These are phyloP conservation scores for Metschnikowia shivogae DNA, from an alignment of 805 yeast species.

Conservation along the genomic window DNA sequence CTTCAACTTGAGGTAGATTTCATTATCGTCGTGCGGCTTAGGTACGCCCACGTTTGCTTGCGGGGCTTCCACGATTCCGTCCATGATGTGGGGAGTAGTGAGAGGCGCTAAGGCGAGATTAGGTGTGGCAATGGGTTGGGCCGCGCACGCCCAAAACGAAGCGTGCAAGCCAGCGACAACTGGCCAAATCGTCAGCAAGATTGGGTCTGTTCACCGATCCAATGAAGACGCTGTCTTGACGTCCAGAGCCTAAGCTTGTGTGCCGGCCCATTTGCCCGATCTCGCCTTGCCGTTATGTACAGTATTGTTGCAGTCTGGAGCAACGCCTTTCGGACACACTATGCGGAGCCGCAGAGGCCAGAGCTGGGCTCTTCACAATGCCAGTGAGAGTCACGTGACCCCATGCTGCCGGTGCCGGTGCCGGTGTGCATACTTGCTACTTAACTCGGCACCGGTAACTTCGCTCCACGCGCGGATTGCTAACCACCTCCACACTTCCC, in stretches of 20 bases:
- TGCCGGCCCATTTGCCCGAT: too few relatives aligned
- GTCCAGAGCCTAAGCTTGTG: too few relatives aligned
- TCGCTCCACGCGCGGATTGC: neutral
- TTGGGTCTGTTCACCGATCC: too few relatives aligned
- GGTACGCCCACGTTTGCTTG: conserved; percentile 3
- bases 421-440: neutral
- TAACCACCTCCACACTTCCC: neutral
- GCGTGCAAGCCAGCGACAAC: too few relatives aligned
- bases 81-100: neutral
- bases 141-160: conserved; percentile 5
- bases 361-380: too few relatives aligned
- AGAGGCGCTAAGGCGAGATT: conserved; percentile 1
- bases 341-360: too few relatives aligned
- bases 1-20: conserved; percentile 80
- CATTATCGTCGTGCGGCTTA: conserved; percentile 40
- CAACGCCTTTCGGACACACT: too few relatives aligned
- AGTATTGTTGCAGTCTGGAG: too few relatives aligned
- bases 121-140: conserved; percentile 7
- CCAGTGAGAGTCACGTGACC: neutral
- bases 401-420: neutral
- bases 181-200: too few relatives aligned
- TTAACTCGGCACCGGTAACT: conserved; percentile 1
- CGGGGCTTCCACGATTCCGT: conserved; percentile 27
- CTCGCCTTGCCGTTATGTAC: too few relatives aligned
- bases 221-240: too few relatives aligned